Evolutionary conservation across 2,329 filamentous ascomycete species (phyloP).

Genomic region (Chaetomiaceae sp.): DNA sequence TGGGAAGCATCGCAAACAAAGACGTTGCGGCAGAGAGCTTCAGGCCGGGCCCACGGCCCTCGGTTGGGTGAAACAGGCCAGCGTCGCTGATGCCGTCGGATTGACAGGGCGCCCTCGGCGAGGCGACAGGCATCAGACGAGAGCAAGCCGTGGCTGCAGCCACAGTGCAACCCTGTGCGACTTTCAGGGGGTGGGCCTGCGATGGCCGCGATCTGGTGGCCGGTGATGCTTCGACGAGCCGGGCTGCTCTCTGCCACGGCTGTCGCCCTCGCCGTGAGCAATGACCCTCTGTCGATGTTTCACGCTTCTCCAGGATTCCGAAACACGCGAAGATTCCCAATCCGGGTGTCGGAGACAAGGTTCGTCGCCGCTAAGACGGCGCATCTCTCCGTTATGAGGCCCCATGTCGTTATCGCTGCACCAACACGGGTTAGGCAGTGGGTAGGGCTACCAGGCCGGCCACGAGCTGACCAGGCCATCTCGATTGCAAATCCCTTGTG

Average conservation of each 20-base stretch:
- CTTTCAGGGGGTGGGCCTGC: not conserved
- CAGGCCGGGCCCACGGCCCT: too few species aligned
- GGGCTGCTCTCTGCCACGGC: not conserved
- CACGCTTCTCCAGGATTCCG: not conserved
- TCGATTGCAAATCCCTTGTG: conserved; percentile 11
- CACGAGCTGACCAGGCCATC: not conserved
- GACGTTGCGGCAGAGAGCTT: too few species aligned
- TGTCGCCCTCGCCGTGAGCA: not conserved
- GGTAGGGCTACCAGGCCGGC: not conserved
- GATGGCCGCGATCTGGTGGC: not conserved
- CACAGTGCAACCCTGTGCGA: conserved; percentile 4
- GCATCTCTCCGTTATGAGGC: conserved; percentile 1
- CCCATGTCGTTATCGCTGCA: not conserved
- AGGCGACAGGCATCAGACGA: not conserved
- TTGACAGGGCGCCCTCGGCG: too few species aligned
- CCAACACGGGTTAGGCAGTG: too few species aligned
- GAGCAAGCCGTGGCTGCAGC: not conserved
- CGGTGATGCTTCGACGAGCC: not conserved
- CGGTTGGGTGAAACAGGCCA: too few species aligned
- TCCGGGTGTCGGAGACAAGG: not conserved
- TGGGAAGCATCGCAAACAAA: too few species aligned
- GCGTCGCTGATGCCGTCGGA: too few species aligned
- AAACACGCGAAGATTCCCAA: not conserved
- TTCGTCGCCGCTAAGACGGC: not conserved
- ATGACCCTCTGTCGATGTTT: not conserved